Evolutionary conservation across 495 filamentous ascomycete genomes (phyloP), one percentile per base, ranked within the genome.

Genomic region (Xylona heveae): DNA sequence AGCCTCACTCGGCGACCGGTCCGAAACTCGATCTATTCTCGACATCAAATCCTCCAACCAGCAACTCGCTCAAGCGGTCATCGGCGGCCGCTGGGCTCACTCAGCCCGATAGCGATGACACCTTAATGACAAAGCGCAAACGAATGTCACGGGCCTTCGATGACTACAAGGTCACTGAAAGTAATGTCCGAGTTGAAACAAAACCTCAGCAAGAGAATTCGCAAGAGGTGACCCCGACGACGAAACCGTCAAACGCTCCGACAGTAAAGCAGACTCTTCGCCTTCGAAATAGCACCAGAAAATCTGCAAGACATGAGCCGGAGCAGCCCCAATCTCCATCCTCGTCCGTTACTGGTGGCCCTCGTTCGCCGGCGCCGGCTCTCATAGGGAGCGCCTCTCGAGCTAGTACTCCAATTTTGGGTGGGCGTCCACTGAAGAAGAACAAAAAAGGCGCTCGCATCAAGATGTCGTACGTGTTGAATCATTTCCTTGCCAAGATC

Each of bases 401-500:
- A 41, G 65, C 66, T 7, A 59, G 53, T 18, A 74, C 68, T 10
- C 68, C 68, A 6, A 51, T 39, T 17, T 53, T 50, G 10, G 44
- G 54, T 21, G 44, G 40, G 24, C 60, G 62, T 24, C 55, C 68
- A 21, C 47, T 53, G 36, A 71, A 71, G 52, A 67, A 58, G 41
- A 42, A 50, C 12, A 62, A 64, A 40, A 62, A 56, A 29, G 58
- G 65, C 34, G 57, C 71, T 35, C 63, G 69, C 28, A 62, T 74
- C 37, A 78, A 75, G 55, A 69, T 56, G 41, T 78, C 72, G 72
- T 78, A 57, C 67, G 72, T 72, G 28, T 37, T 41, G 36, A 28
- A 31, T 33, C 24, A 26, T 40, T 33, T 34, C 31, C 19, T 38
- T 48, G 38, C 39, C 37, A 44, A 19, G 31, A 44, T 25, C 17